Evolutionary conservation across 371 early-diverging fungal genomes (phyloP).

Genomic region (Apophysomyces sp.): DNA sequence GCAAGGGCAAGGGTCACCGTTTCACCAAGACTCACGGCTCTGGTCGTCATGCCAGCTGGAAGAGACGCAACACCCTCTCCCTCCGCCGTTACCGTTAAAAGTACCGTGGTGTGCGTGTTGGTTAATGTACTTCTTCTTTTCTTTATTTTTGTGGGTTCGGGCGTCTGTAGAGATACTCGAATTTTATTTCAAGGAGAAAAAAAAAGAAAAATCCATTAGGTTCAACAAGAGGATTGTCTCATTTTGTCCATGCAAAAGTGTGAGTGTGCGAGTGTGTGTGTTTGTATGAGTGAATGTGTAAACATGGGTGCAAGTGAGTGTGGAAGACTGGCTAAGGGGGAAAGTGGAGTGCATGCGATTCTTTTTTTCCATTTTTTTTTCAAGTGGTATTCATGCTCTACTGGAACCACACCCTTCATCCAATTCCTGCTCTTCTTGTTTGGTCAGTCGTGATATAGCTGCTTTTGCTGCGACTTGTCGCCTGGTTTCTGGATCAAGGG

Average conservation of each 20-base stretch:
- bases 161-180: background rate
- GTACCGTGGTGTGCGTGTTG: background rate
- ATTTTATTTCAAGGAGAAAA: background rate
- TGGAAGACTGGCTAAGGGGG: background rate
- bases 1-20: conserved; percentile 95
- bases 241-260: background rate
- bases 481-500: conserved; percentile 11
- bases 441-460: conserved; percentile 40
- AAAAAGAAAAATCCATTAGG: background rate
- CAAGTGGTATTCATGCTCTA: background rate
- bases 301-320: background rate
- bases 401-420: conserved; percentile 49
- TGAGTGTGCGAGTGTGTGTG: too few species aligned
- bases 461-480: conserved; percentile 39
- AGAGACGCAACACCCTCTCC: conserved; percentile 70
- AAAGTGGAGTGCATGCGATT: background rate
- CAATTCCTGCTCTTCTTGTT: conserved; percentile 51
- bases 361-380: too few species aligned
- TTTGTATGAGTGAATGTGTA: too few species aligned
- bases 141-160: background rate
- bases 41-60: conserved; percentile 53
- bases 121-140: background rate
- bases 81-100: conserved; percentile 77
- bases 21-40: conserved; percentile 79
- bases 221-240: background rate